These are phyloP conservation scores for Candida pseudoglaebosa DNA, from an alignment of 805 yeast genomes.

Conservation along the genomic window DNA sequence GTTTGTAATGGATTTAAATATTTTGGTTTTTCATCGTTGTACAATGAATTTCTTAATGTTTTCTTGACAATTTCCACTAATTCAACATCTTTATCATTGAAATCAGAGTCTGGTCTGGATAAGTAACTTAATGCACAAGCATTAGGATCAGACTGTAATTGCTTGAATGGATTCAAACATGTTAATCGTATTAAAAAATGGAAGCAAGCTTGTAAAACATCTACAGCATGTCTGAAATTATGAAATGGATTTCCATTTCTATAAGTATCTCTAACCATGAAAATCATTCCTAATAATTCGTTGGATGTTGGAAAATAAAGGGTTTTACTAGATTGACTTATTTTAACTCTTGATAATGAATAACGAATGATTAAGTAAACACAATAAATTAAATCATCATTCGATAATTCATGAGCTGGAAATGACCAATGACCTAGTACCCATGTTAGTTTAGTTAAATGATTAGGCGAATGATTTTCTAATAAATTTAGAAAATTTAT, in stretches of 20 bases:
- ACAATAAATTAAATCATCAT: constrained; percentile 64
- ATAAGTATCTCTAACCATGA: constrained; percentile 72
- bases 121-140: constrained; percentile 22
- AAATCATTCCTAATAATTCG: constrained; percentile 54
- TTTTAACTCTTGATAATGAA: constrained; percentile 29
- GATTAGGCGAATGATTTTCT: constrained; percentile 18
- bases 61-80: constrained; percentile 1
- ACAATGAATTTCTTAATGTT: not conserved
- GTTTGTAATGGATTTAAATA: constrained; percentile 40
- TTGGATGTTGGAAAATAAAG: constrained; percentile 26
- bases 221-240: constrained; percentile 93
- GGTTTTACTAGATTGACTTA: constrained; percentile 9
- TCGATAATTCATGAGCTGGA: constrained; percentile 60
- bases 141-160: constrained; percentile 28
- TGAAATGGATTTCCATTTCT: constrained; percentile 87
- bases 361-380: constrained; percentile 52
- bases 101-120: constrained; percentile 7
- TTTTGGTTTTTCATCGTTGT: constrained; percentile 2
- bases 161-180: constrained; percentile 36
- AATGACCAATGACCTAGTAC: constrained; percentile 63
- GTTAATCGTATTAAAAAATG: constrained; percentile 48
- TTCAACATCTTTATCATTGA: not conserved
- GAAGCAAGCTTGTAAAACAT: constrained; percentile 88
- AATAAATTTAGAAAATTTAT: constrained; percentile 30
- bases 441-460: constrained; percentile 29